phyloP scores from a whole-genome alignment of 805 yeast genomes.

The Kluyveromyces wickerhamii region DNA sequence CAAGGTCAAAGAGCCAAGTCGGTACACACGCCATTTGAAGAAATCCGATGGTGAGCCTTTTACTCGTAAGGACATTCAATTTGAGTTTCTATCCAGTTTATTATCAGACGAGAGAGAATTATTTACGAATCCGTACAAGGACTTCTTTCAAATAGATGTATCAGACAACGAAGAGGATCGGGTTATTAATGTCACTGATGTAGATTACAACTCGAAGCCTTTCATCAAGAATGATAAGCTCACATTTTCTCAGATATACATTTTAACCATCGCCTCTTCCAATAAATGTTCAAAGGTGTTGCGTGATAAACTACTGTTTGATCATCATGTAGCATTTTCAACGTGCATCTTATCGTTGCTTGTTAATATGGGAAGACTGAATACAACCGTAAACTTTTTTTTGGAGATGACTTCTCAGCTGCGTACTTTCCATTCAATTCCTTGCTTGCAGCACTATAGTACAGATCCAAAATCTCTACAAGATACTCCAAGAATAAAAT shows the following conservation, averaged over 20 bases:
- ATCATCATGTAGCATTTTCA: conserved; percentile 54
- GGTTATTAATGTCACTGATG: conserved; percentile 23
- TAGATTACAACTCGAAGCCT: conserved; percentile 32
- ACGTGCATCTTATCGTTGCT: conserved; percentile 76
- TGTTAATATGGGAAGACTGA: conserved; percentile 89
- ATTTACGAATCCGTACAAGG: conserved; percentile 56
- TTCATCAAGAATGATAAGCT: conserved; percentile 37
- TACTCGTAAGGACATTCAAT: conserved; percentile 82
- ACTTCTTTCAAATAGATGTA: conserved; percentile 31
- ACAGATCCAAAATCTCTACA: conserved; percentile 66
- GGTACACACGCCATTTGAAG: conserved; percentile 51
- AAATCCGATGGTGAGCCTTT: conserved; percentile 90
- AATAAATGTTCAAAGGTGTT: conserved; percentile 76
- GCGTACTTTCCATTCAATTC: conserved; percentile 89
- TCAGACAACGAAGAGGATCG: conserved; percentile 31
- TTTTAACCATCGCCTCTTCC: conserved; percentile 74
- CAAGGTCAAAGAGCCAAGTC: conserved; percentile 19
- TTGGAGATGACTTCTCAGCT: conserved; percentile 92
- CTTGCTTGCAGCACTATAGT: conserved; percentile 59
- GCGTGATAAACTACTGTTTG: conserved; percentile 63
- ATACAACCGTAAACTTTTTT: conserved; percentile 89
- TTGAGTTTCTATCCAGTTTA: conserved; percentile 58
- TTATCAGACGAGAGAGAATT: conserved; percentile 57
- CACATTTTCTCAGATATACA: conserved; percentile 78
- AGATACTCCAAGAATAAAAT: conserved; percentile 89